Base-by-base conservation (phyloP, 2,329 filamentous ascomycete species). In the Talaromyces sp. region DNA sequence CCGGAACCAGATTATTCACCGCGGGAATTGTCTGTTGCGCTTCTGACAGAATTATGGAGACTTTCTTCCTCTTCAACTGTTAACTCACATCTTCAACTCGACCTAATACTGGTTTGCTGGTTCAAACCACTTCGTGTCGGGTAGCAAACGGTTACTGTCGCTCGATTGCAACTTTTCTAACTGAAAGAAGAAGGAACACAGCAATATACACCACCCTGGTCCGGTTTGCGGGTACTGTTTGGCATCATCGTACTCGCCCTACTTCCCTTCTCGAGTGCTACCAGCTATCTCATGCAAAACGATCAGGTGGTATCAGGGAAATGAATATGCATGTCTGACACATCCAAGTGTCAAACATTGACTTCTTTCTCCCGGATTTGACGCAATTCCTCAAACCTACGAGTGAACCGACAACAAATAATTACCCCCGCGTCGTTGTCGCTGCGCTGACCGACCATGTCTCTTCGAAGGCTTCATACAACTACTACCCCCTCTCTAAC, bases 341-440 rank as follows among this genome's bases (percentile, higher is more conserved):
- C 30, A n/a, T 15, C 9, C 10, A n/a, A 36, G 10, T 25, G 44
- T 47, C 44, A 25, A 13, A 19, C 22, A 47, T 47, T 47, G 44
- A 25, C 44, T 25, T 25, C 9, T 47, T 47, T 19, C 11, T 11
- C n/a, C 7, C 17, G n/a, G 9, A 4, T 10, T 47, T 47, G 44
- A 15, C 44, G 44, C 44, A 15, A 22, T 15, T 47, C 22, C 19
- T 19, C 6, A 13, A 17, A 47, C 7, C 9, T 27, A 53, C 49
- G 25, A n/a, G 5, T 11, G 55, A 22, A 44, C 1, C 22, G 19
- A 56, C 30, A 15, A 33, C n/a, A 9, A 32, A 32, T 51, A 42
- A 25, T 75, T 75, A 73, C 69, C 75, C 51, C 63, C 73, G 17
- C 71, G 70, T 42, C 67, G 71, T 58, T 67, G 69, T 58, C 68